Evolutionary conservation across 768 basidiomycete species (phyloP), one percentile per base, ranked within the genome.

Genomic region (Nidula microcarpa): DNA sequence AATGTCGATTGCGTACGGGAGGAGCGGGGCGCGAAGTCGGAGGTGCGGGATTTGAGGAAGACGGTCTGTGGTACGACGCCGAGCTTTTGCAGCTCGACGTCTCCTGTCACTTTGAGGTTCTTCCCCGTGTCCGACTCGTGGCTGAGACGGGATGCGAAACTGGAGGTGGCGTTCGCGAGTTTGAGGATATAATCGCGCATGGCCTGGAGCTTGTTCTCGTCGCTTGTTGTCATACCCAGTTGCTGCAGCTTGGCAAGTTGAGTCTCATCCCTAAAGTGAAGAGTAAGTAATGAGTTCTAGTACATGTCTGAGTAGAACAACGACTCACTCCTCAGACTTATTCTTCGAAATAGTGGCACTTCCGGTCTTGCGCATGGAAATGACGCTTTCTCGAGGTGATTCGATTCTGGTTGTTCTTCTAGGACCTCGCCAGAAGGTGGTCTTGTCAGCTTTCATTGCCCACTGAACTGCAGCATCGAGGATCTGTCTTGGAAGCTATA

Each of bases 31-130:
- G 68, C 53, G 9, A 68, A 51, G 5, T 86, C 82, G 5, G 72
- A 64, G 18, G 68, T 63, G 30, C 79, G 71, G n/a, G 80, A 63
- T 60, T 81, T 90, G 59, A 97, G 73, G 68, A 98, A 97, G 16
- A 97, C 85, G 0, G 93, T 97, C 54, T 91, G 92, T 10, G 94
- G 93, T 0, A 94, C 89, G 4, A 95, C 87, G 1, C 88, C 87
- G 3, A 98, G 82, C 61, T 91, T 93, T 60, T 88, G 89, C 39
- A 99, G 78, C 54, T 92, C 89, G 34, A 93, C 76, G 47, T 87
- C 81, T 16, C 81, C 81, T 7, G 76, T 79, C 4, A 82, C 74
- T 63, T 83, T 87, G 18, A 91, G 74, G 53, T 76, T 79, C 60
- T 79, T 79, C 16, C 85, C 85, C 0, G 79, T 68, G 58, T 89